Evolutionary conservation across 2,329 filamentous ascomycete species (phyloP).

Genomic region (Fonsecaea erecta): DNA sequence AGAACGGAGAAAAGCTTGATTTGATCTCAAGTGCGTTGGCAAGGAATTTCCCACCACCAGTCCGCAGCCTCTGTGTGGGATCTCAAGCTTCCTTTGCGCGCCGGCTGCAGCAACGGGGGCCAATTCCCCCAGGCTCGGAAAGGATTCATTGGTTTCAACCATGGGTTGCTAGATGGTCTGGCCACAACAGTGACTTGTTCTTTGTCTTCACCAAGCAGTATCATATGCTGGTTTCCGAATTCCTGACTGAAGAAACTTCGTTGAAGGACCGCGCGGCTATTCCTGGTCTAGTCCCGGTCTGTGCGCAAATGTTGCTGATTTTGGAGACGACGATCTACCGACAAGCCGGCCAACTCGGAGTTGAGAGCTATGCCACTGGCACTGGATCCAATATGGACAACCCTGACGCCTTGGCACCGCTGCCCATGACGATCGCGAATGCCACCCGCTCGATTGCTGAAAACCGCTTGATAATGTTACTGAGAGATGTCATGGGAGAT

Average conservation of each 20-base stretch:
- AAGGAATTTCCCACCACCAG: conserved; percentile 69
- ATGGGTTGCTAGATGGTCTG: conserved; percentile 85
- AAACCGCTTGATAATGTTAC: conserved; percentile 79
- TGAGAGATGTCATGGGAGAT: conserved; percentile 78
- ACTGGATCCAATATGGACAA: conserved; percentile 66
- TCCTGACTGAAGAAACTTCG: conserved; percentile 62
- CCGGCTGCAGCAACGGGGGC: conserved; percentile 67
- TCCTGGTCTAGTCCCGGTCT: conserved; percentile 78
- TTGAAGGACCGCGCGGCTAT: conserved; percentile 65
- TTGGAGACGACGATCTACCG: conserved; percentile 80
- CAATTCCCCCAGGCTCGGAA: conserved; percentile 69
- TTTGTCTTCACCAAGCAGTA: conserved; percentile 92
- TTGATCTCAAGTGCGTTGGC: conserved; percentile 66
- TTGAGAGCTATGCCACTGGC: conserved; percentile 58
- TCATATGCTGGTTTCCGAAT: conserved; percentile 76
- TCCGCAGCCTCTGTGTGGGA: conserved; percentile 65
- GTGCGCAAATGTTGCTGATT: conserved; percentile 78
- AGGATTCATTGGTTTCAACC: conserved; percentile 83
- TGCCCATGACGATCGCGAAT: conserved; percentile 70
- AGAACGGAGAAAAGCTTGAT: conserved; percentile 55
- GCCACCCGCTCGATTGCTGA: conserved; percentile 82
- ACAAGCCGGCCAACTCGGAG: conserved; percentile 54
- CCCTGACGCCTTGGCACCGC: conserved; percentile 69
- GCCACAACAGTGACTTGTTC: conserved; percentile 84
- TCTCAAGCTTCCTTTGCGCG: conserved; percentile 65